Evolutionary conservation across 305 asterid species (phyloP).

Genomic region (Fraxinus baroniana): DNA sequence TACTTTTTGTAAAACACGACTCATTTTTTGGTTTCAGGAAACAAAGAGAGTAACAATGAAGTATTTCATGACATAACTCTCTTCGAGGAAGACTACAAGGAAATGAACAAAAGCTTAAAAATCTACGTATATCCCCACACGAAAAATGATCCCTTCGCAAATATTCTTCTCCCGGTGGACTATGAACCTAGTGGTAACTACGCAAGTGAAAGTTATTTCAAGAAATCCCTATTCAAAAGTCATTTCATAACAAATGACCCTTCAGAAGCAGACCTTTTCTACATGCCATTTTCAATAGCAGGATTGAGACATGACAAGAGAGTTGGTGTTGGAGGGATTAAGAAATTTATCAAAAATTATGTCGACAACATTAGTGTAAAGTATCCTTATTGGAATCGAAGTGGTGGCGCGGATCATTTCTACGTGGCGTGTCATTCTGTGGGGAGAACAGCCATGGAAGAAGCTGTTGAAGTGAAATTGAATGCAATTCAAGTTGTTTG

Average conservation of each 20-base stretch:
- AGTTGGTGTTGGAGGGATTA: constrained; percentile 69
- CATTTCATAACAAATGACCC: constrained; percentile 71
- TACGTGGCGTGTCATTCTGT: constrained; percentile 87
- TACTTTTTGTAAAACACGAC: background rate
- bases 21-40: constrained; percentile 22
- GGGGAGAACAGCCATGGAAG: constrained; percentile 75
- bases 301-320: constrained; percentile 63
- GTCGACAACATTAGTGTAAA: constrained; percentile 38
- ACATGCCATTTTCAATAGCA: constrained; percentile 84
- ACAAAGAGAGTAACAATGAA: constrained; percentile 15
- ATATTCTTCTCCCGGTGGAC: constrained; percentile 45
- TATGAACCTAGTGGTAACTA: constrained; percentile 70
- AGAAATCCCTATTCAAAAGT: constrained; percentile 56
- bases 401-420: constrained; percentile 87
- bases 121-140: constrained; percentile 65
- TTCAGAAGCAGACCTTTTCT: constrained; percentile 68
- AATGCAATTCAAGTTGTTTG: constrained; percentile 89
- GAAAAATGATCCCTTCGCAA: constrained; percentile 59
- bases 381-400: constrained; percentile 78
- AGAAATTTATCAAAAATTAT: constrained; percentile 47
- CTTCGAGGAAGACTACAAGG: constrained; percentile 54
- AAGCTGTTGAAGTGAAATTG: constrained; percentile 57
- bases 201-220: constrained; percentile 93
- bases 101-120: constrained; percentile 65
- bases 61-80: constrained; percentile 49